A percentile compares a stretch with the other conserved stretches of the same genome.
Evolutionary conservation across 2,329 filamentous ascomycete genomes (phyloP).

Genomic region (Dothistroma septosporum): DNA sequence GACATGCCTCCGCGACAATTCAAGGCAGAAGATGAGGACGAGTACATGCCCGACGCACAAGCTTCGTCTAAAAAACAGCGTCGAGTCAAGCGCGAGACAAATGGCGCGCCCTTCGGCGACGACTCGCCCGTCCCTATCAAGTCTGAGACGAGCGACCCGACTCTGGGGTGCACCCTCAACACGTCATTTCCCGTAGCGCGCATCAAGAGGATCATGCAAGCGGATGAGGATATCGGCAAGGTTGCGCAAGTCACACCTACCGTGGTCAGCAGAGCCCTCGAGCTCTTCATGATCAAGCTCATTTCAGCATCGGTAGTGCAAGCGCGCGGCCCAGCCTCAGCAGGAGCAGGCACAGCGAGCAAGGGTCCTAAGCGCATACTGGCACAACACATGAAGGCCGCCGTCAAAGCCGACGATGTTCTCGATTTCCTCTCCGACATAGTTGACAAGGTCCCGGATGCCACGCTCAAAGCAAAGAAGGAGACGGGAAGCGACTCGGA

Average conservation of each 20-base stretch:
- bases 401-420: conserved; percentile 81
- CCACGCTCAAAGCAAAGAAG: conserved; percentile 46
- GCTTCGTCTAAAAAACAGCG: conserved; percentile 21
- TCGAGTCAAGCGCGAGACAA: conserved; percentile 20
- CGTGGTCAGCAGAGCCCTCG: conserved; percentile 79
- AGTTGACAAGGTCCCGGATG: conserved; percentile 74
- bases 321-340: conserved; percentile 50
- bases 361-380: conserved; percentile 74
- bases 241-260: conserved; percentile 97
- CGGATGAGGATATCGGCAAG: conserved; percentile 96
- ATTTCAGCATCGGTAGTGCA: conserved; percentile 84
- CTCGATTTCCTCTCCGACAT: conserved; percentile 94
- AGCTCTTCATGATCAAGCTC: conserved; percentile 95
- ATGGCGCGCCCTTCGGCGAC: conserved; percentile 9
- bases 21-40: conserved; percentile 27
- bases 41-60: conserved; percentile 33
- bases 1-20: conserved; percentile 23
- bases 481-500: conserved; percentile 31
- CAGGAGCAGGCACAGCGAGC: conserved; percentile 13
- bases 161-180: conserved; percentile 64
- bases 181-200: conserved; percentile 96
- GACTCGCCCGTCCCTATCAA: conserved; percentile 17
- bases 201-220: conserved; percentile 99
- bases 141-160: conserved; percentile 28
- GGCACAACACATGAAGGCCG: conserved; percentile 84